phyloP scores from a whole-genome alignment of 2,329 filamentous ascomycete genomes.

The Orbilia javanica region DNA sequence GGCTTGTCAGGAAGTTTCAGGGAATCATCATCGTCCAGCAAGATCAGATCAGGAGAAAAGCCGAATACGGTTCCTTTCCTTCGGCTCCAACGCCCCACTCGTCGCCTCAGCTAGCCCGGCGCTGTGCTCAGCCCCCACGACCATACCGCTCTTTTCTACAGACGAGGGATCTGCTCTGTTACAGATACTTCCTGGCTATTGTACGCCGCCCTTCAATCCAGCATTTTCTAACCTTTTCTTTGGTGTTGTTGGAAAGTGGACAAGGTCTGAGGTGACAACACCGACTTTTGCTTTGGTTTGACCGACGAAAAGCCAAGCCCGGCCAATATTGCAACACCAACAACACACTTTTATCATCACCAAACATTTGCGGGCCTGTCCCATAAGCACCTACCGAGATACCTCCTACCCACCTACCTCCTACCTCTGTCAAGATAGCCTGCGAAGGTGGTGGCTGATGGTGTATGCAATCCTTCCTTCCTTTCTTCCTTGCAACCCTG shows the following conservation, averaged over 20 bases:
- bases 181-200: not conserved
- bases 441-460: conserved; percentile 49
- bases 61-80: conserved; percentile 45
- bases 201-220: conserved; percentile 2
- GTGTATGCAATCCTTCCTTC: conserved; percentile 18
- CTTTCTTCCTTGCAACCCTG: not conserved
- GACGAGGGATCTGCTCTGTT: conserved; percentile 7
- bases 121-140: conserved; percentile 22
- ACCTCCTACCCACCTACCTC: too few relatives aligned
- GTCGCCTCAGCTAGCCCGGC: conserved; percentile 37
- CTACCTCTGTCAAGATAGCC: conserved; percentile 39
- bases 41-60: conserved; percentile 30
- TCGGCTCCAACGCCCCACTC: conserved; percentile 50
- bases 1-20: conserved; percentile 42
- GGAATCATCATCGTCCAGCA: conserved; percentile 33
- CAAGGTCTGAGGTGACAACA: not conserved
- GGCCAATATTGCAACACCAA: conserved; percentile 14
- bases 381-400: too few relatives aligned
- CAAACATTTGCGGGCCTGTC: too few relatives aligned
- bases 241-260: conserved; percentile 11
- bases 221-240: not conserved
- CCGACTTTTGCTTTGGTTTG: not conserved
- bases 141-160: not conserved
- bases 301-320: conserved; percentile 4
- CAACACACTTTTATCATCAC: conserved; percentile 5